Base-by-base conservation (phyloP, 2,329 filamentous ascomycete species). In the Epichloe amarillans region DNA sequence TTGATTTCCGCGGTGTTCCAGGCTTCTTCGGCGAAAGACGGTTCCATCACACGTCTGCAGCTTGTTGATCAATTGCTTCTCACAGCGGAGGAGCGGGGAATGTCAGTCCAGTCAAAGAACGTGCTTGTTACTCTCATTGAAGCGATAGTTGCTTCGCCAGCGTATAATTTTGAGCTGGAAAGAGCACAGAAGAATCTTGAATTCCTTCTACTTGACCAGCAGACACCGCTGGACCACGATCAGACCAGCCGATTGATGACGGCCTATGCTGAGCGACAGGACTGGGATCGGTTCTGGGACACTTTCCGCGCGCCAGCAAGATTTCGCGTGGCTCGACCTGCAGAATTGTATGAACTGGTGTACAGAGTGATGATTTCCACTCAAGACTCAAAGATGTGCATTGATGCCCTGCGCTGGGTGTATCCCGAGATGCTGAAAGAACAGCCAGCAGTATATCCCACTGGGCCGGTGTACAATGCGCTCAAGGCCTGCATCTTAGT, bases 381-480 rank as follows among this genome's bases (percentile, higher is more conserved):
- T 0, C 58, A 63, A 0, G 66, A 76, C 55, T 64, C 70, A 51
- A 58, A 52, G 46, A 62, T 67, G 54, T 80, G 70, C 61, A 70
- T 64, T 49, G 69, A 70, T 52, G 73, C 68, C 21, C 65, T 78
- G 54, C 72, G 71, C n/a, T 72, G 68, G 54, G 76, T 75, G 60
- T 70, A 78, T n/a, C 70, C 72, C 2, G 79, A 83, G 59, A 82
- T 86, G 77, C 54, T 69, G 17, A 62, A 66, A 45, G 82, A 86
- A 60, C 54, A 69, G 0, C 73, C 75, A 1, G 65, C 68, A 0
- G 69, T 86, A 15, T 49, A 55, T 23, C 65, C 75, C 0, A 54
- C 67, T 8, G 72, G 69, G 1, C 53, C 62, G 1, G 56, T 86
- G 5, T 71, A 71, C 46, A 53, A 65, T 1, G 65, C 73, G 2